phyloP scores from a whole-genome alignment of 2,329 filamentous ascomycete genomes.

The Trichoderma sp. region DNA sequence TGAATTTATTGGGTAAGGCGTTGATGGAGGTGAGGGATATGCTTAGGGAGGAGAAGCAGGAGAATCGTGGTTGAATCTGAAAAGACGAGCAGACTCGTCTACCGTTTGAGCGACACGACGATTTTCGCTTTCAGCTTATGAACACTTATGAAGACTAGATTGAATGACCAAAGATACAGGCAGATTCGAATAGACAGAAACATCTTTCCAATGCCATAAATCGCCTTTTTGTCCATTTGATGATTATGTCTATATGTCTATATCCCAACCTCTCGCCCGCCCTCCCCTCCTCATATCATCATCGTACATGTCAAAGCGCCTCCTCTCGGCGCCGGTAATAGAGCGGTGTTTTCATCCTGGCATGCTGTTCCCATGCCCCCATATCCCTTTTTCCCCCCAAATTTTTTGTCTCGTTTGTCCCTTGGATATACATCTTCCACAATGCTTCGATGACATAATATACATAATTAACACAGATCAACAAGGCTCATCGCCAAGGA shows the following conservation, averaged over 20 bases:
- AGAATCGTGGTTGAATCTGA: conserved; percentile 30
- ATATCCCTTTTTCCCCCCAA: conserved; percentile 9
- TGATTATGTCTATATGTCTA: conserved; percentile 25
- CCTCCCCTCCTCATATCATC: background rate
- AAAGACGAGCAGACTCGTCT: background rate
- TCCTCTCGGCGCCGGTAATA: conserved; percentile 28
- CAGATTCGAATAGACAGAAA: background rate
- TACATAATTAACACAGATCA: conserved; percentile 37
- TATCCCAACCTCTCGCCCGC: conserved; percentile 24
- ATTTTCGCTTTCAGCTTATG: background rate
- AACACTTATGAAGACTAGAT: background rate
- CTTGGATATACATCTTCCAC: conserved; percentile 26
- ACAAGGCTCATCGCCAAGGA: conserved; percentile 22
- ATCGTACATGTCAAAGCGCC: conserved; percentile 21
- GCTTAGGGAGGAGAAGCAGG: conserved; percentile 42
- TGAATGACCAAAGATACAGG: background rate
- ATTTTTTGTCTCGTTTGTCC: conserved; percentile 1
- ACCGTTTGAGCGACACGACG: background rate
- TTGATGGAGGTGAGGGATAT: conserved; percentile 59
- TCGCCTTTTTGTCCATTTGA: background rate
- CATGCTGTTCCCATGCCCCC: conserved; percentile 30
- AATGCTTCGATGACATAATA: conserved; percentile 30
- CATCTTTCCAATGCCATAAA: background rate
- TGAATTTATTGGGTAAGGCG: conserved; percentile 65
- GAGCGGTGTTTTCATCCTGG: conserved; percentile 37